Evolutionary conservation across 495 filamentous ascomycete genomes (phyloP).

Genomic region (Lasiosphaeris hirsuta): DNA sequence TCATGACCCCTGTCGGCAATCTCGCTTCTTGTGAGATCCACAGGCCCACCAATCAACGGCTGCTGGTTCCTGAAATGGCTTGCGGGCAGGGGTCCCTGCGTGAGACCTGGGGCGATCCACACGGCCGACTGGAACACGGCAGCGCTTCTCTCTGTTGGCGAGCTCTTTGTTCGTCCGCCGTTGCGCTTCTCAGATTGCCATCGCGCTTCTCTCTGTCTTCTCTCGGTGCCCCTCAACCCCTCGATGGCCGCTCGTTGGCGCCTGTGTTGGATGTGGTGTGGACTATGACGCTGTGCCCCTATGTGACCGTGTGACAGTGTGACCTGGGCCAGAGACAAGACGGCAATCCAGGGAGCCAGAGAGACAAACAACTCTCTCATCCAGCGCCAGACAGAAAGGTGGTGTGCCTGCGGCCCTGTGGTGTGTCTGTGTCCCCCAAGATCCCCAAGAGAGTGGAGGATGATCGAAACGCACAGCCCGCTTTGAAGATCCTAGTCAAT

Average conservation of each 20-base stretch:
- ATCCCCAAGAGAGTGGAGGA: neutral
- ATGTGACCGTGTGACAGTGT: too few relatives aligned
- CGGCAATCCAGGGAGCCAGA: too few relatives aligned
- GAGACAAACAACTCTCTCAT: too few relatives aligned
- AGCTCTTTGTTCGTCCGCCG: neutral
- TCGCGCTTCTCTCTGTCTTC: too few relatives aligned
- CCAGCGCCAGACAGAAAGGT: neutral
- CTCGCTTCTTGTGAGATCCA: slow-evolving; percentile 22
- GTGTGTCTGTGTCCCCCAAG: too few relatives aligned
- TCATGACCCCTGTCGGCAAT: slow-evolving; percentile 21
- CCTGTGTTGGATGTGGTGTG: too few relatives aligned
- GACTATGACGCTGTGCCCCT: too few relatives aligned
- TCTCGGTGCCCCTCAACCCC: too few relatives aligned
- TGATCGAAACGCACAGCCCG: slow-evolving; percentile 6
- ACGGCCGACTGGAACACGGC: slow-evolving; percentile 4
- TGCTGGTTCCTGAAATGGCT: slow-evolving; percentile 22
- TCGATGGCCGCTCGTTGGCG: too few relatives aligned
- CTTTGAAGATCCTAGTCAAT: slow-evolving; percentile 4
- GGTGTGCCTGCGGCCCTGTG: too few relatives aligned
- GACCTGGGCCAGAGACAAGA: too few relatives aligned
- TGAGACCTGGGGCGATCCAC: slow-evolving; percentile 13
- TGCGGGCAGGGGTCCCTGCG: slow-evolving; percentile 10
- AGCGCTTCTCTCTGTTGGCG: neutral
- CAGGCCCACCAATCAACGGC: slow-evolving; percentile 20
- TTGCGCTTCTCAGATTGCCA: neutral